Percentiles rank a stretch among this genome's conserved stretches.
Conservation (phyloP, 2,329 filamentous ascomycete genomes). For the Trichophyton simii region DNA sequence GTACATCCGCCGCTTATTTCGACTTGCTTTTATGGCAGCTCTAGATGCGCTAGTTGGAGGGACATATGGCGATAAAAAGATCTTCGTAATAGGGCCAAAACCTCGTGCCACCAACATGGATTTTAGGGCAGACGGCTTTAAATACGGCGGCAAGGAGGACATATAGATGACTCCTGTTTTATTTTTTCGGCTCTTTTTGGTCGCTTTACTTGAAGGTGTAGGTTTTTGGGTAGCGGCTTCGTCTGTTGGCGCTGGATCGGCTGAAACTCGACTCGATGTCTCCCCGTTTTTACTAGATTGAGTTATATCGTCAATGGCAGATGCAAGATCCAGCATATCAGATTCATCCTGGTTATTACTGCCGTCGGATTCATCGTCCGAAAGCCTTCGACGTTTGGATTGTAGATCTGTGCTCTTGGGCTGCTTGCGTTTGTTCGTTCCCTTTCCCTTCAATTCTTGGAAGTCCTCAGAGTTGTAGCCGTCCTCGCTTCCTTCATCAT, state of each 20-base stretch:
- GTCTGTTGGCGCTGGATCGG: slow-evolving; percentile 7
- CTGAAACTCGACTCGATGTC: slow-evolving; percentile 11
- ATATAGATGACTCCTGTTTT: slow-evolving; percentile 35
- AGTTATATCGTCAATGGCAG: neutral
- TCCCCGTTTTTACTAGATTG: neutral
- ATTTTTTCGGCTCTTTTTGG: slow-evolving; percentile 15
- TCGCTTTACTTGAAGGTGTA: slow-evolving; percentile 10
- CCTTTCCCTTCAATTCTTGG: slow-evolving; percentile 28
- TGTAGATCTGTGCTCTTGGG: neutral
- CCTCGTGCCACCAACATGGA: slow-evolving; percentile 29
- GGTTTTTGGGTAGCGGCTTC: slow-evolving; percentile 10
- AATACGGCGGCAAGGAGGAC: slow-evolving; percentile 35
- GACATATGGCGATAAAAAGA: slow-evolving; percentile 33
- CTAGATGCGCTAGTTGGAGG: slow-evolving; percentile 13
- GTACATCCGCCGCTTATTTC: slow-evolving; percentile 31
- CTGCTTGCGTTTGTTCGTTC: slow-evolving; percentile 23
- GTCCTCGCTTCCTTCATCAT: slow-evolving; percentile 27
- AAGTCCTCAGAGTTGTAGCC: slow-evolving; percentile 37
- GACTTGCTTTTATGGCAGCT: slow-evolving; percentile 12
- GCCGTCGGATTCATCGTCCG: slow-evolving; percentile 27
- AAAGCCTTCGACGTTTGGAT: slow-evolving; percentile 15
- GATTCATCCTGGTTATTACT: slow-evolving; percentile 33
- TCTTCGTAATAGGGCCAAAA: slow-evolving; percentile 31
- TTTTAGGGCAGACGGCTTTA: slow-evolving; percentile 37
- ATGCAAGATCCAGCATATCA: neutral